Evolutionary conservation across 2,329 filamentous ascomycete species (phyloP), one percentile per base, ranked within the genome.

Genomic region (Dactylonectria estremocensis): DNA sequence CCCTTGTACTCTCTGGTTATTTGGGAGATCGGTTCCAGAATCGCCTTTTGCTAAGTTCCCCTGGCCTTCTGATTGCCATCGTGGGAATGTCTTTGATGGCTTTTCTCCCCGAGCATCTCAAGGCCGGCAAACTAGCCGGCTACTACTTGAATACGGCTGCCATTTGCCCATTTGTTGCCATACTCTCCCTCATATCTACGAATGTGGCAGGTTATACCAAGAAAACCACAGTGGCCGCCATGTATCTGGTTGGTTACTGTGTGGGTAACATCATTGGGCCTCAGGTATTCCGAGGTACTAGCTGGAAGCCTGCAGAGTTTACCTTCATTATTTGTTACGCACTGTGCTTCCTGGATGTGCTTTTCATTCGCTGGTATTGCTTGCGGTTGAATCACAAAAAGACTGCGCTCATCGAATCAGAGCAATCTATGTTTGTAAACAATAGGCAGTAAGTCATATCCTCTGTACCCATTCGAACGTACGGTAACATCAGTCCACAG

Each of bases 301-400:
- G 20, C 18, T 55, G 52, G 52, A n/a, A 31, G 10, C 18, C 35
- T 11, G 35, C 33, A 40, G 52, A 55, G 35, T 54, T 35, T 16
- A 35, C 50, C 24, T 54, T 54, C 16, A 54, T 54, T n/a, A 28
- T 2, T 9, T 54, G 28, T 14, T 54, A 54, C 18, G 28, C 50
- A 24, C 4, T 54, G 13, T 54, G 28, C n/a, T 37, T 54, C 14
- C 3, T 54, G 3, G 50, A 54, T n/a, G 28, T 35, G n/a, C 5
- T 37, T n/a, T 54, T 35, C n/a, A 54, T 54, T 35, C 33, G 50
- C 24, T 54, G 50, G 50, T 54, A 37, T 28, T 54, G 16, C n/a
- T 16, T 11, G 24, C 22, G 28, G 28, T 31, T 22, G 24, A 54
- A 54, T 18, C 31, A 11, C 8, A 5, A 35, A n/a, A 54, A 35